Base-by-base conservation (phyloP, 495 filamentous ascomycete species). In the Daldinia bambusicola region DNA sequence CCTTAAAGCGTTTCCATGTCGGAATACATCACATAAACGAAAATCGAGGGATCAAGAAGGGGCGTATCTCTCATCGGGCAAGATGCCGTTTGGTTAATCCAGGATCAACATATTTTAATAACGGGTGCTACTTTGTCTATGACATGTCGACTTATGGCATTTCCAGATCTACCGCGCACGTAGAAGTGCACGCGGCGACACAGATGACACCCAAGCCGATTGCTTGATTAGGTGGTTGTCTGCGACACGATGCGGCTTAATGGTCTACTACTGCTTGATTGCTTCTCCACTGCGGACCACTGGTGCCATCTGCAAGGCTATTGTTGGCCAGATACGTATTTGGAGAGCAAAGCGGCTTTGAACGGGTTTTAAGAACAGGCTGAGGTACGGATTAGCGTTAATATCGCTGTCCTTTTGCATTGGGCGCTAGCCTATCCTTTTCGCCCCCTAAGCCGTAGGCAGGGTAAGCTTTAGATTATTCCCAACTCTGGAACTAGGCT, bases 201-300 rank as follows among this genome's bases (percentile, higher is more conserved):
- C 9, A 22, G 43, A 16, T 20, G 43, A 8, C 8, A 12, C 18
- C 22, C 26, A 41, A 20, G 37, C 51, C 18, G 7, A 36, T 14
- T 41, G 48, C 56, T 57, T 41, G 43, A 63, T 60, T 53, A 48
- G 53, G 51, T 62, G 16, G 58, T 4, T 48, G 14, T 36, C 26
- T 26, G n/a, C 50, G 16, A 62, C 38, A 58, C 55, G n/a, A 51
- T 59, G 26, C 57, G 43, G 63, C 62, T 71, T 66, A 43, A 40
- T 56, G 52, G 51, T 52, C 59, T 62, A 57, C 50, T 41, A 34
- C 12, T 53, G 14, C 43, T 40, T 20, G 9, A 1, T 22, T 4
- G 7, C 16, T 48, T 9, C 41, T 61, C 52, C 50, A 22, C 22
- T 13, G 20, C 13, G 18, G 6, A 7, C 40, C 12, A 16, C 51